These are phyloP conservation scores for Rhizopogon salebrosus DNA, from an alignment of 768 basidiomycete genomes.

Conservation along the genomic window DNA sequence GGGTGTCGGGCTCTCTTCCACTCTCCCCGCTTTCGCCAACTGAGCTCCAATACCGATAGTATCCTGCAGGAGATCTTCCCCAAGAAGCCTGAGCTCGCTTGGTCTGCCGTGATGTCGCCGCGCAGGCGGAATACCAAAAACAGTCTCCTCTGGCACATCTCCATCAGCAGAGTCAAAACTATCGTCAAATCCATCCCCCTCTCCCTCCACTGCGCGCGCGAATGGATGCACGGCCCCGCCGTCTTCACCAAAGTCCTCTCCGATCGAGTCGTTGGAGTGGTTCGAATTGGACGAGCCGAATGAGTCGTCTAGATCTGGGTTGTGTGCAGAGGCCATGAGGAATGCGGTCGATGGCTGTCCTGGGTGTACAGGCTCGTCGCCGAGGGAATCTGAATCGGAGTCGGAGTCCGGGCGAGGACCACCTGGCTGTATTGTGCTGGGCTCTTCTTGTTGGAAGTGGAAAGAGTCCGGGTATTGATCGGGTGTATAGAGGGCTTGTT, in stretches of 20 bases:
- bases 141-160: conserved; percentile 52
- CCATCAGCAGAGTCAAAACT: conserved; percentile 45
- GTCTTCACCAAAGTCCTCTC: conserved; percentile 30
- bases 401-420: conserved; percentile 32
- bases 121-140: conserved; percentile 64
- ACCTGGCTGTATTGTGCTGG: conserved; percentile 11
- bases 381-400: conserved; percentile 58
- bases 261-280: conserved; percentile 53
- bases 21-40: conserved; percentile 40
- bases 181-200: conserved; percentile 44
- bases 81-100: conserved; percentile 48
- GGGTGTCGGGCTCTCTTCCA: conserved; percentile 68
- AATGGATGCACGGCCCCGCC: conserved; percentile 55
- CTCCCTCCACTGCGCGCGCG: conserved; percentile 31
- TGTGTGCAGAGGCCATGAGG: conserved; percentile 49
- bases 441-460: conserved; percentile 22
- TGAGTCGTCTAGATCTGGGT: conserved; percentile 27
- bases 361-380: conserved; percentile 47
- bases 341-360: conserved; percentile 70
- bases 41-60: conserved; percentile 57
- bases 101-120: conserved; percentile 32
- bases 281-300: conserved; percentile 50
- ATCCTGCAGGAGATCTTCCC: conserved; percentile 57
- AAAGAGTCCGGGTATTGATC: conserved; percentile 19
- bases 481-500: conserved; percentile 16